Evolutionary conservation across 1,139 yeast species (phyloP).

Genomic region (Yamadazyma epiphylla): DNA sequence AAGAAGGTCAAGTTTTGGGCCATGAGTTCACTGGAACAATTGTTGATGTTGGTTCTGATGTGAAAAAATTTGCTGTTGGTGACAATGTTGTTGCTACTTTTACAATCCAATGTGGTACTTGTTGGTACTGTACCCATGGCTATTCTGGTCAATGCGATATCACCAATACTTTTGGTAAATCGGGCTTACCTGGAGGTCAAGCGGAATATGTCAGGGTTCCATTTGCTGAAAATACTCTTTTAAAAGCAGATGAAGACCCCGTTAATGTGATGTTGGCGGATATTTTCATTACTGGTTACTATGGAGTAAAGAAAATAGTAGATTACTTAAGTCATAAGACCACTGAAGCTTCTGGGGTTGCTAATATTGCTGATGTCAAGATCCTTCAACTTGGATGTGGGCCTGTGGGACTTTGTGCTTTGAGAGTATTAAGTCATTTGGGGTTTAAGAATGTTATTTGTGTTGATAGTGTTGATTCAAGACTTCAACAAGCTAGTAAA

Average conservation of each 20-base stretch:
- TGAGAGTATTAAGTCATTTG: conserved; percentile 41
- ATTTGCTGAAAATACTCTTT: conserved; percentile 48
- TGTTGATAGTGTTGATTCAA: conserved; percentile 47
- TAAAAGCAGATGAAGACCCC: conserved; percentile 33
- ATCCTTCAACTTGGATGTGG: conserved; percentile 60
- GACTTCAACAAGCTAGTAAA: conserved; percentile 41
- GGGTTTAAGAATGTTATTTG: conserved; percentile 48
- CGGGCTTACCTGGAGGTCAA: conserved; percentile 55
- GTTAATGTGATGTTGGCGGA: conserved; percentile 61
- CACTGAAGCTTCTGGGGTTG: conserved; percentile 12
- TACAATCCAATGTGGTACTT: conserved; percentile 53
- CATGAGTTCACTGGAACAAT: conserved; percentile 49
- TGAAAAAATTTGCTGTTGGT: conserved; percentile 34
- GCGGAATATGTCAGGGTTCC: conserved; percentile 61
- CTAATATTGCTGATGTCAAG: conserved; percentile 27
- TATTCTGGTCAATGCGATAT: conserved; percentile 49
- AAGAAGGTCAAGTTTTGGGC: conserved; percentile 42
- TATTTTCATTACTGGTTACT: conserved; percentile 64
- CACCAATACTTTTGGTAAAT: conserved; percentile 54
- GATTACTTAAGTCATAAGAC: conserved; percentile 31
- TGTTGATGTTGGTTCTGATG: conserved; percentile 31
- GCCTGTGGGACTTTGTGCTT: conserved; percentile 61
- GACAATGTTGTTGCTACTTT: conserved; percentile 49
- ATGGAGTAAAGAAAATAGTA: conserved; percentile 49
- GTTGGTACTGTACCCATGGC: conserved; percentile 54